These are phyloP conservation scores for Ganoderma lucidum DNA, from an alignment of 1,284 basidiomycete species.

Conservation along the genomic window DNA sequence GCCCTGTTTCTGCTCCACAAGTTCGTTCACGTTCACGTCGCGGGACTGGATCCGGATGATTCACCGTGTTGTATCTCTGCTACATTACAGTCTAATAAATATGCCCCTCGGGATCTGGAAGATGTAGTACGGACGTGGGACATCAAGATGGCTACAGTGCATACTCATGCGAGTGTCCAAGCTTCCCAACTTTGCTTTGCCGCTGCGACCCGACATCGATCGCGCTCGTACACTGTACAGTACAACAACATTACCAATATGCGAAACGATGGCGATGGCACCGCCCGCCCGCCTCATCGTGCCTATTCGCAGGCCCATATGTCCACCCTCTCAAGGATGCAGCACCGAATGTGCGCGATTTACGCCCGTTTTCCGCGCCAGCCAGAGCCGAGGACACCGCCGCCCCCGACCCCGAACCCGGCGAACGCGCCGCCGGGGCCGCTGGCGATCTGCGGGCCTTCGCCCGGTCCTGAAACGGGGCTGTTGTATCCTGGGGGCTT, in stretches of 20 bases:
- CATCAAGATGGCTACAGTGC: conserved; percentile 13
- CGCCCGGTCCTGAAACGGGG: conserved; percentile 40
- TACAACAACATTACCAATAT: conserved; percentile 8
- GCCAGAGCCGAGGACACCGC: conserved; percentile 40
- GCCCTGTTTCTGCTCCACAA: not conserved
- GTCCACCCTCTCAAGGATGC: not conserved
- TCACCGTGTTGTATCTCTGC: conserved; percentile 16
- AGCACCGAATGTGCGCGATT: not conserved
- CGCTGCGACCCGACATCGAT: not conserved
- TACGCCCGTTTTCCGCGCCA: conserved; percentile 41
- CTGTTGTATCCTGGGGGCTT: conserved; percentile 40
- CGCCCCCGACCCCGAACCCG: conserved; percentile 43
- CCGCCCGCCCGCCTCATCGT: not conserved
- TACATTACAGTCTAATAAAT: conserved; percentile 23
- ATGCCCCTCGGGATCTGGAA: conserved; percentile 8
- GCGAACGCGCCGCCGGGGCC: conserved; percentile 45
- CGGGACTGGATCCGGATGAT: not conserved
- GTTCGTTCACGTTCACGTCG: not conserved
- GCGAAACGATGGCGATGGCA: not conserved
- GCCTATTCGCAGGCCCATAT: not conserved
- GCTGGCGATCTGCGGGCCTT: conserved; percentile 47
- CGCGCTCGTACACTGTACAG: conserved; percentile 9
- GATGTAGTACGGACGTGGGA: not conserved
- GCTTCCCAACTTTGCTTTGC: not conserved
- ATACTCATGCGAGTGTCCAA: not conserved